A percentile compares a stretch with the other conserved stretches of the same genome.
Evolutionary conservation across 2,329 filamentous ascomycete species (phyloP).

Genomic region (Scytalidium lignicola): DNA sequence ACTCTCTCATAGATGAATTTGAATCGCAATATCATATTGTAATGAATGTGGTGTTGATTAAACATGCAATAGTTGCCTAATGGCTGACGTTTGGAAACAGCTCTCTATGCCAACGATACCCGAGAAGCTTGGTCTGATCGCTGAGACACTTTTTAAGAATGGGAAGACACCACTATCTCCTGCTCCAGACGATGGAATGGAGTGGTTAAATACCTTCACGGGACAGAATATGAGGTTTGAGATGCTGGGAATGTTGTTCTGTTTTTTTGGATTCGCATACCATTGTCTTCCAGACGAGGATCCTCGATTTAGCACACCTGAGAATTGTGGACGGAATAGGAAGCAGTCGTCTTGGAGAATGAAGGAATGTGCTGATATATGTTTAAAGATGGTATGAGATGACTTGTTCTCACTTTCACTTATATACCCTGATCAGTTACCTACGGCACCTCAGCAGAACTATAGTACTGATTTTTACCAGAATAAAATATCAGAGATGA

Average conservation of each 20-base stretch:
- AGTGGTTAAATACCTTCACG: conserved; percentile 24
- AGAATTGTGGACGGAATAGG: conserved; percentile 19
- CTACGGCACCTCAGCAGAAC: no score
- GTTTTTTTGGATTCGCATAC: conserved; percentile 21
- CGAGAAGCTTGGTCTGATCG: conserved; percentile 14
- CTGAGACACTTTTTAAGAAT: conserved; percentile 20
- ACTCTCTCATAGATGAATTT: conserved; percentile 10
- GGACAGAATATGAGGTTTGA: conserved; percentile 24
- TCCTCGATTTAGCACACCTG: conserved; percentile 17
- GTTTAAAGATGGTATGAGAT: conserved; percentile 9
- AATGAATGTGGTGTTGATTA: conserved; percentile 16
- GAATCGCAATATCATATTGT: conserved; percentile 6
- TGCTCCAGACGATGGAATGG: conserved; percentile 20
- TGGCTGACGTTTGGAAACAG: conserved; percentile 17
- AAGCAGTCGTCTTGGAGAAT: conserved; percentile 24
- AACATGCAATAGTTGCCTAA: conserved; percentile 13
- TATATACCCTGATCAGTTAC: no score
- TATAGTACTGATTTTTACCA: no score
- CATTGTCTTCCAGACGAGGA: conserved; percentile 20
- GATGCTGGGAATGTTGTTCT: conserved; percentile 23
- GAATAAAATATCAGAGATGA: no score
- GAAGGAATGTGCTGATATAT: conserved; percentile 25
- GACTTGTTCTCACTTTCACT: no score
- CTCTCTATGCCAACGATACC: conserved; percentile 13
- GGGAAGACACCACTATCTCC: conserved; percentile 19